Conservation (phyloP, 352 stramenopile genomes). For the Pythium aristosporum region DNA sequence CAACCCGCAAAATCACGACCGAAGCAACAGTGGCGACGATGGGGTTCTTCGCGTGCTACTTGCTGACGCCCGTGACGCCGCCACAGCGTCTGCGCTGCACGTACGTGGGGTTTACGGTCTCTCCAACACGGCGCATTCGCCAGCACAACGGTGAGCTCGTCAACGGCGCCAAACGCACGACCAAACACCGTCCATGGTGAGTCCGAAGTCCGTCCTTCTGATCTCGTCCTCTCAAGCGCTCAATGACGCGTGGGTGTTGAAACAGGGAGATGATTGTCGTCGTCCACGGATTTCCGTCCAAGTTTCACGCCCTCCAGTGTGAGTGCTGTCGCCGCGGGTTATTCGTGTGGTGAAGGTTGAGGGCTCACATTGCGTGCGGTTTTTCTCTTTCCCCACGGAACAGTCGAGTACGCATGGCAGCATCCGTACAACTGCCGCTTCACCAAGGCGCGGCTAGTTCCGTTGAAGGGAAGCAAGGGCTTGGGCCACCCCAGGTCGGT, state of each 20-base stretch:
- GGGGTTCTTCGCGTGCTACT: slow-evolving; percentile 68
- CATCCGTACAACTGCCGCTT: slow-evolving; percentile 60
- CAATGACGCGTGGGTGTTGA: background rate
- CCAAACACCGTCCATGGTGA: slow-evolving; percentile 57
- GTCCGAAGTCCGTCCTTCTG: background rate
- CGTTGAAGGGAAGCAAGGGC: slow-evolving; percentile 35
- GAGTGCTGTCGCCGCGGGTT: slow-evolving; percentile 14
- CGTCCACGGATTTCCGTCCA: slow-evolving; percentile 75
- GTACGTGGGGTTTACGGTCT: slow-evolving; percentile 72
- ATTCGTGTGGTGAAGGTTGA: background rate
- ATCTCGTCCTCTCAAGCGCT: background rate
- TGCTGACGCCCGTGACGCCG: slow-evolving; percentile 56
- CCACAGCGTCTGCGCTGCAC: slow-evolving; percentile 55
- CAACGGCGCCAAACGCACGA: slow-evolving; percentile 63
- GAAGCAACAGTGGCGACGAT: slow-evolving; percentile 15
- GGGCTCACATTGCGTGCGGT: background rate
- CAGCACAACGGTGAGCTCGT: slow-evolving; percentile 77
- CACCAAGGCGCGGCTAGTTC: slow-evolving; percentile 37
- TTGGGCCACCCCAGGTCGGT: slow-evolving; percentile 55
- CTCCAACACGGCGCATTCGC: slow-evolving; percentile 52
- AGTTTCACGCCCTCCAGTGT: slow-evolving; percentile 78
- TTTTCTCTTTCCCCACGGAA: background rate
- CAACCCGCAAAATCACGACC: background rate
- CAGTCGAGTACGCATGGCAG: slow-evolving; percentile 82
- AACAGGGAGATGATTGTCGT: slow-evolving; percentile 71